A percentile compares a stretch with the other conserved stretches of the same genome.
These are phyloP conservation scores for Bidens hawaiensis DNA, from an alignment of 140 eudicot species.

Conservation along the genomic window DNA sequence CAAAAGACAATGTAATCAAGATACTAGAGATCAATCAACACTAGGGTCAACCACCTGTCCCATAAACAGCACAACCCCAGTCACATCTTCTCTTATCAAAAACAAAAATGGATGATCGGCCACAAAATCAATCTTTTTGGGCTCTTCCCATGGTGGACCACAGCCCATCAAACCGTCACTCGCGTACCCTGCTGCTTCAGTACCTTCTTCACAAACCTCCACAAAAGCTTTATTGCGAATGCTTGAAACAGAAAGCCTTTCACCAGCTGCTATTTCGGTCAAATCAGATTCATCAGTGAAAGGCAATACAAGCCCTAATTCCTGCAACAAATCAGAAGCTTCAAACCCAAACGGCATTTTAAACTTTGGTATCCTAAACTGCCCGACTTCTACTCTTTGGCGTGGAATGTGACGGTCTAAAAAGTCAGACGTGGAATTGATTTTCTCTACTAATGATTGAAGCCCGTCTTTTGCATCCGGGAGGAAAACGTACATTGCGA, in stretches of 20 bases:
- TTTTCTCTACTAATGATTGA: constrained; percentile 36
- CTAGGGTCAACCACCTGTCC: constrained; percentile 56
- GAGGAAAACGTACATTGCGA: constrained; percentile 64
- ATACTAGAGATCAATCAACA: neutral
- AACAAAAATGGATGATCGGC: constrained; percentile 72
- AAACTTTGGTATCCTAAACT: constrained; percentile 54
- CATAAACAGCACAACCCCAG: constrained; percentile 47
- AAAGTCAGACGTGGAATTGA: constrained; percentile 40
- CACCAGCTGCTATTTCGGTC: constrained; percentile 53
- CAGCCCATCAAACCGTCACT: neutral
- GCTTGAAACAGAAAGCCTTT: constrained; percentile 44
- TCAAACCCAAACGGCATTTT: constrained; percentile 60
- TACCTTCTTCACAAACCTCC: constrained; percentile 76
- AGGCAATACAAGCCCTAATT: constrained; percentile 44
- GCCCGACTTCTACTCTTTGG: constrained; percentile 34
- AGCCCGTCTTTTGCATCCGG: constrained; percentile 69
- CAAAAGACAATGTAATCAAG: no score
- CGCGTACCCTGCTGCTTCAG: constrained; percentile 67
- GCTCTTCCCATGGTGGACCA: neutral
- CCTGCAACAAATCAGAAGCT: constrained; percentile 53
- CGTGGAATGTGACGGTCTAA: constrained; percentile 48
- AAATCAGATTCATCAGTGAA: constrained; percentile 41
- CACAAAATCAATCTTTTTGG: constrained; percentile 47
- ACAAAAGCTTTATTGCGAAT: constrained; percentile 58
- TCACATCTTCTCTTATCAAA: constrained; percentile 56